Base-by-base conservation (phyloP, 176 grass and related monocot genomes). In the Carex pumila region DNA sequence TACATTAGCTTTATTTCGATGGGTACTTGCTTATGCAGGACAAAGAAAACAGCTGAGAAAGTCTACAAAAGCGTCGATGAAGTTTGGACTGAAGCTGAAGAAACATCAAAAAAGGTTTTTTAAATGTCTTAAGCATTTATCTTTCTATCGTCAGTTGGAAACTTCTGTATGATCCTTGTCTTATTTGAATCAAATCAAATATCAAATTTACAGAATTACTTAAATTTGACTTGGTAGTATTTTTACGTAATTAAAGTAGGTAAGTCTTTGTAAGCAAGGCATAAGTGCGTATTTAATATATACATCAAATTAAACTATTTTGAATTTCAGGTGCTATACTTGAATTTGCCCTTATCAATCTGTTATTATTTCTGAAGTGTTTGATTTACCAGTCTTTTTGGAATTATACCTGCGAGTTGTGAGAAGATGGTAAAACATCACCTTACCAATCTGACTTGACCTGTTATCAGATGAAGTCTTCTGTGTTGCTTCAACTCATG, bases 11-110 rank as follows among this genome's bases (percentile, higher is more conserved):
- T 45, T 58, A 64, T 81, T 83, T 69, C 18, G 19, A 83, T 31
- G 21, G 81, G 4, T 68, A 65, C 30, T 25, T 56, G 2, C 21
- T 69, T 66, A 34, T 86, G 84, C 61, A 86, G 85, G 65, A 86
- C 85, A 22, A 86, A 90, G 84, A 94, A 94, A 85, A 91, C 90
- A 3, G 85, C 94, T 5, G 89, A 97, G 57, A 89, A 90, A 73
- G 81, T 97, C 79, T 91, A 92, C 81, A 97, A 88, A 84, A 87
- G 87, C 32, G 94, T 92, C 12, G 94, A 97, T 79, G 92, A 79
- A 85, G 92, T 92, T 91, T 92, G 89, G 90, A 80, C 61, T 61
- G 94, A 94, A 90, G 94, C 92, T 77, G 94, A 92, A 86, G 90
- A 88, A 56, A 89, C 92, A 89, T 97, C 94, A 72, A 94, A 94